Evolutionary conservation across 345 rosid genomes (phyloP).

Genomic region (Camelina sativa): DNA sequence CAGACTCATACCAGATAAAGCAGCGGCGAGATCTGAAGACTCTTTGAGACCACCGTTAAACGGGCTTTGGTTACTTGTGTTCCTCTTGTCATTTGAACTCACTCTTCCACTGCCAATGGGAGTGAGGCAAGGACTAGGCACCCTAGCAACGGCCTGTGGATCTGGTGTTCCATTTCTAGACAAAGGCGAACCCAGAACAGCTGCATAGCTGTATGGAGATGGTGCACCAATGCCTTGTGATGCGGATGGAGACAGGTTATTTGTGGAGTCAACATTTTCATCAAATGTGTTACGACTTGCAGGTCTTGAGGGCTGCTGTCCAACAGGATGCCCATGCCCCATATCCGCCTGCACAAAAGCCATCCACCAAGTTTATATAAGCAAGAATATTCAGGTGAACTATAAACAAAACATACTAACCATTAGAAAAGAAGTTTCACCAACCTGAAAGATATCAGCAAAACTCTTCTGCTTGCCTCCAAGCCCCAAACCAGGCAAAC

Average conservation of each 20-base stretch:
- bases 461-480: constrained; percentile 81
- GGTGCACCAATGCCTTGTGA: constrained; percentile 56
- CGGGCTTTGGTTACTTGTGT: constrained; percentile 51
- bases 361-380: not conserved
- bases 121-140: constrained; percentile 87
- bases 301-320: constrained; percentile 60
- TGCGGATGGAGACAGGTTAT: constrained; percentile 56
- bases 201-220: constrained; percentile 72
- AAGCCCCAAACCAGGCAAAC: constrained; percentile 65
- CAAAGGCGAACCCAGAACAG: constrained; percentile 75
- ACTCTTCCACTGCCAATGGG: constrained; percentile 86
- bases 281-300: constrained; percentile 76
- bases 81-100: constrained; percentile 65
- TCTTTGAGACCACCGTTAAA: constrained; percentile 58
- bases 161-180: constrained; percentile 93
- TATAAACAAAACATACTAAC: constrained; percentile 5
- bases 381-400: constrained; percentile 6
- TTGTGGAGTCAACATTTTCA: constrained; percentile 58
- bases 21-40: constrained; percentile 64
- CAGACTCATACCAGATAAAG: constrained; percentile 40
- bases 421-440: not conserved
- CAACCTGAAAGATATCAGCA: constrained; percentile 90
- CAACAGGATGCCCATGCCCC: constrained; percentile 1
- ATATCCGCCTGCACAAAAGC: constrained; percentile 53
- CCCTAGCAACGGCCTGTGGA: constrained; percentile 74